Base-by-base conservation (phyloP, 2,329 filamentous ascomycete genomes). In the Pseudopyricularia cyperi region DNA sequence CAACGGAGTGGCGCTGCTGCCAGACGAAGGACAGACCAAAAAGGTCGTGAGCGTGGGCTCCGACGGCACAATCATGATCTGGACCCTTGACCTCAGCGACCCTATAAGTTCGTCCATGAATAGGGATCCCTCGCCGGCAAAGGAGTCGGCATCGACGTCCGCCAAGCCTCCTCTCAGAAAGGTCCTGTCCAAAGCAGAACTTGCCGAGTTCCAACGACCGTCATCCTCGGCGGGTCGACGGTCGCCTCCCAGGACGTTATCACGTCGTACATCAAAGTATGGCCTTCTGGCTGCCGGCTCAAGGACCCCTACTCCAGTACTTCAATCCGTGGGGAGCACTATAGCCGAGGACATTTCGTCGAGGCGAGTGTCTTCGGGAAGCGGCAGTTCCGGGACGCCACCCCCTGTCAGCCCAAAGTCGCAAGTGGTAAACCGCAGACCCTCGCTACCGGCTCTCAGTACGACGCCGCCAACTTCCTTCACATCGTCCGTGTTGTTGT, bases 1-100 rank as follows among this genome's bases (percentile, higher is more conserved):
- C 57, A 95, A 87, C 50, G 90, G 90, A 55, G 81, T 94, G 17
- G 78, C 85, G 4, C 69, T 96, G 17, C 65, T 91, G 11, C 79
- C 85, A 52, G 73, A 73, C 7, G 76, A 79, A 15, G 71, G 44
- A 7, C 51, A 51, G 15, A 68, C 71, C 26, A 76, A 77, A 51
- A 76, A 74, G 54, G 69, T 89, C 42, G 77, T 91, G 51, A 90
- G 84, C 57, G 85, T 86, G 32, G 87, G 85, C 2, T 80, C 85
- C 5, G 87, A 93, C 63, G 86, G 86, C 1, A 88, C 87, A 0
- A 83, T 91, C 57, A 90, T 91, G 85, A 80, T 89, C 28, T 93
- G 87, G 84, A 70, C 69, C 2, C 63, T 81, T 52, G 76, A 80
- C 52, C 58, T 77, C 32, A 69, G 72, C 42, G 74, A 79, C 44